Percentiles rank a stretch among this genome's conserved stretches.
These are phyloP conservation scores for Bjerkandera adusta DNA, from an alignment of 1,284 basidiomycete species.

Conservation along the genomic window DNA sequence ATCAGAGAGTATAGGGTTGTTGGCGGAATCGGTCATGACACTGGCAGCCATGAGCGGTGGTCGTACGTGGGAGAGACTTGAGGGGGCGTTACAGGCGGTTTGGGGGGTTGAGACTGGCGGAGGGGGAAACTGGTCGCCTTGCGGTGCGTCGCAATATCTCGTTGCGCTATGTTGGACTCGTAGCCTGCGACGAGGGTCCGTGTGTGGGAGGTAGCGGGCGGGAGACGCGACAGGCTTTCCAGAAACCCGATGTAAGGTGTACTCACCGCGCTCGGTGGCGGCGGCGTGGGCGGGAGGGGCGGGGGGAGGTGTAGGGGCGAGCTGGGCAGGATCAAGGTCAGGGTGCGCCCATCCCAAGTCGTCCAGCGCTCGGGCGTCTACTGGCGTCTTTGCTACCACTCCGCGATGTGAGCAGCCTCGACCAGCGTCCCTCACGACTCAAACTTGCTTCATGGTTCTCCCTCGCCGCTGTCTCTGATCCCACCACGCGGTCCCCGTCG, in stretches of 20 bases:
- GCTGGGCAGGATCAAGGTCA: too few relatives aligned
- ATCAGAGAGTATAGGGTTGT: constrained; percentile 1
- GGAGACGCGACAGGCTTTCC: constrained; percentile 2
- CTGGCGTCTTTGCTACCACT: too few relatives aligned
- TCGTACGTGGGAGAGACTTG: not conserved
- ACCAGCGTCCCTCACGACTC: too few relatives aligned
- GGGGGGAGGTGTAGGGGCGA: too few relatives aligned
- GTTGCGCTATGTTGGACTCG: not conserved
- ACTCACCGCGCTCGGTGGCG: too few relatives aligned
- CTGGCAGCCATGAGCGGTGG: not conserved
- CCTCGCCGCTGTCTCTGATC: too few relatives aligned
- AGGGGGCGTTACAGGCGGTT: not conserved
- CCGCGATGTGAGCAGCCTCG: too few relatives aligned
- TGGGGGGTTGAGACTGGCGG: not conserved
- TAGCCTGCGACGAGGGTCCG: not conserved
- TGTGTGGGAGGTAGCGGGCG: not conserved
- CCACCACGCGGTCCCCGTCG: too few relatives aligned
- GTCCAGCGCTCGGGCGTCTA: too few relatives aligned
- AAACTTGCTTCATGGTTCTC: too few relatives aligned
- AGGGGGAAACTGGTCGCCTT: not conserved
- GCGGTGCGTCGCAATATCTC: not conserved
- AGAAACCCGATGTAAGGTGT: constrained; percentile 2
- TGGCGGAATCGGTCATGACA: not conserved
- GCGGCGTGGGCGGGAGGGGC: too few relatives aligned
- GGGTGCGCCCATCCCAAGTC: too few relatives aligned